phyloP scores from a whole-genome alignment of 106 monocot genomes.

The Dioscorea zingiberensis region DNA sequence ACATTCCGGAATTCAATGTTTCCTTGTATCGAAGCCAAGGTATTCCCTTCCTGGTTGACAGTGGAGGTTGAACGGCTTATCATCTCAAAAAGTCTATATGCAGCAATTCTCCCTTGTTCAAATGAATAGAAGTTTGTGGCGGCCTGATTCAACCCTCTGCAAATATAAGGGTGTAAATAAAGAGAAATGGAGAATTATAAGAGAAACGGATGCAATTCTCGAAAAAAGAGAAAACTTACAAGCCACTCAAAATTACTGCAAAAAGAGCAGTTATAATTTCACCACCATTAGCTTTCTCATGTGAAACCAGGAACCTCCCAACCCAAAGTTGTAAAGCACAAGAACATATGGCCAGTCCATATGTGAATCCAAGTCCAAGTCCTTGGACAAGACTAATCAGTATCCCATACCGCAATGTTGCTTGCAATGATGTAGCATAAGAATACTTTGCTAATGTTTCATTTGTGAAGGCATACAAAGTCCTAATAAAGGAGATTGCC shows the following conservation, averaged over 20 bases:
- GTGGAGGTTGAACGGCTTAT: conserved; percentile 91
- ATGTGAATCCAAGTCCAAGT: conserved; percentile 97
- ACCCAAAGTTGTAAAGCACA: conserved; percentile 99
- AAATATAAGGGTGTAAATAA: conserved; percentile 17
- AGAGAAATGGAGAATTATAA: conserved; percentile 4
- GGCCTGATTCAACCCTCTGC: conserved; percentile 95
- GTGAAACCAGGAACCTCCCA: conserved; percentile 70
- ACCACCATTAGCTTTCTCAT: conserved; percentile 85
- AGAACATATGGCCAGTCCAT: conserved; percentile 99
- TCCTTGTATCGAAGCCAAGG: conserved; percentile 77
- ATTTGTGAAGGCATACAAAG: conserved; percentile 92
- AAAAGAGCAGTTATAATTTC: conserved; percentile 89
- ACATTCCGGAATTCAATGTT: conserved; percentile 97
- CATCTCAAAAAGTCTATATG: conserved; percentile 99
- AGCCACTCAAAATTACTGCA: conserved; percentile 93
- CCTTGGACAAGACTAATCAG: conserved; percentile 99
- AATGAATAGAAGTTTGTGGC: conserved; percentile 99
- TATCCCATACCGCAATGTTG: conserved; percentile 94
- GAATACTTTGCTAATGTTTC: conserved; percentile 99
- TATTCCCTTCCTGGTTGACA: conserved; percentile 81
- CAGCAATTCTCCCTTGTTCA: conserved; percentile 99
- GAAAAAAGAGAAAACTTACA: conserved; percentile 50
- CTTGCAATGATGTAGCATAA: conserved; percentile 98
- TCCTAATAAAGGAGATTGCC: conserved; percentile 93
- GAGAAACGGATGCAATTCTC: conserved; percentile 3